These are phyloP conservation scores for Erysimum cheiri DNA, from an alignment of 441 rosid genomes.

Conservation along the genomic window DNA sequence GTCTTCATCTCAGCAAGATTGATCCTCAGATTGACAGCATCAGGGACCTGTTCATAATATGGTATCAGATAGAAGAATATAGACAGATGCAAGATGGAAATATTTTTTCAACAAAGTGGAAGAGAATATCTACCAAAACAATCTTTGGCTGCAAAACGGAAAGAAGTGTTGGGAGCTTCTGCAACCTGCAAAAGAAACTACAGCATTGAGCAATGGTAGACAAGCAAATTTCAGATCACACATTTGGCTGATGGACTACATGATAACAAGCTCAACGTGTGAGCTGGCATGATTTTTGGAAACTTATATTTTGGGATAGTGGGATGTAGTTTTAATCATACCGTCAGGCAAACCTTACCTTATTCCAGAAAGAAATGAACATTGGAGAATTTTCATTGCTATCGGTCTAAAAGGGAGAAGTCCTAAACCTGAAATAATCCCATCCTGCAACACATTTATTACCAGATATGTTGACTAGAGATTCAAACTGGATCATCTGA, in stretches of 20 bases:
- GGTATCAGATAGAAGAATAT: slow-evolving; percentile 18
- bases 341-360: slow-evolving; percentile 48
- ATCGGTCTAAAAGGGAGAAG: slow-evolving; percentile 80
- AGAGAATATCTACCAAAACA: slow-evolving; percentile 58
- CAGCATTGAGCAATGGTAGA: slow-evolving; percentile 1
- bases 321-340: background rate
- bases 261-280: slow-evolving; percentile 6
- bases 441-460: slow-evolving; percentile 56
- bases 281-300: background rate
- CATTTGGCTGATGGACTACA: slow-evolving; percentile 3
- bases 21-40: slow-evolving; percentile 52
- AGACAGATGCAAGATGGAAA: slow-evolving; percentile 2
- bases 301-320: background rate
- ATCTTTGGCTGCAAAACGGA: slow-evolving; percentile 65
- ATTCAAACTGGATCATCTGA: slow-evolving; percentile 17
- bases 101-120: background rate
- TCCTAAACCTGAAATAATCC: slow-evolving; percentile 59
- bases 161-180: slow-evolving; percentile 56
- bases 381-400: slow-evolving; percentile 81
- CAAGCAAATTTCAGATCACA: slow-evolving; percentile 20
- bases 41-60: slow-evolving; percentile 58
- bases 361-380: slow-evolving; percentile 83
- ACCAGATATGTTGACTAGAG: slow-evolving; percentile 11
- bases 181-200: slow-evolving; percentile 49
- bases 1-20: slow-evolving; percentile 41